phyloP scores from a whole-genome alignment of 1,284 basidiomycete species.

The Ganoderma boninense region DNA sequence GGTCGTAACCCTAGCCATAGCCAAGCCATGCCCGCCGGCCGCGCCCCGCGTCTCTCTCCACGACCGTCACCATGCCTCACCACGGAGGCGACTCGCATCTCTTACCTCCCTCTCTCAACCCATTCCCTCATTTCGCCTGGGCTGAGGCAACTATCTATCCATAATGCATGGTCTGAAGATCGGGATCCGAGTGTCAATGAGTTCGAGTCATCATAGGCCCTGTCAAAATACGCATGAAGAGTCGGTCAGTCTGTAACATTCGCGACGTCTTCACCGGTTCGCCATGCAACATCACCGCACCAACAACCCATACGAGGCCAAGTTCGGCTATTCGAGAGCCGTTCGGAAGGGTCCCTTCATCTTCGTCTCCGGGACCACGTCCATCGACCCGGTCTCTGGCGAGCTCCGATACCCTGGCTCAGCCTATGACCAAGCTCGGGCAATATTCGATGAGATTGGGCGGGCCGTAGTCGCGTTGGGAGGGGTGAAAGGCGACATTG shows the following conservation, averaged over 20 bases:
- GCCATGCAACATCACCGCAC: conserved; percentile 40
- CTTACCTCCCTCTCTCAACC: not conserved
- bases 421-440: conserved; percentile 52
- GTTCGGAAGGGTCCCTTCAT: conserved; percentile 57
- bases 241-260: not conserved
- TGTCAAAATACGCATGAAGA: not conserved
- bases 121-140: not conserved
- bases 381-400: conserved; percentile 52
- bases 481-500: conserved; percentile 51
- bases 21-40: not conserved
- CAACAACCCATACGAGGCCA: conserved; percentile 55
- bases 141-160: not conserved
- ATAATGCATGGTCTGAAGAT: conserved; percentile 3
- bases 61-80: conserved; percentile 24
- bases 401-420: conserved; percentile 50
- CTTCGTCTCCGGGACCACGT: conserved; percentile 60
- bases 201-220: conserved; percentile 9
- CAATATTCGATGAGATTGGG: conserved; percentile 53
- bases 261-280: conserved; percentile 7
- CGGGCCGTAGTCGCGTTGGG: conserved; percentile 50
- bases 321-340: conserved; percentile 59
- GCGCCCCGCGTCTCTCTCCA: conserved; percentile 11
- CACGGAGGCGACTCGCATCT: conserved; percentile 3
- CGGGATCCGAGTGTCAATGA: not conserved
- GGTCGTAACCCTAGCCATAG: conserved; percentile 2